Base-by-base conservation (phyloP, 768 basidiomycete species). In the Pleurotus tuber-regium region DNA sequence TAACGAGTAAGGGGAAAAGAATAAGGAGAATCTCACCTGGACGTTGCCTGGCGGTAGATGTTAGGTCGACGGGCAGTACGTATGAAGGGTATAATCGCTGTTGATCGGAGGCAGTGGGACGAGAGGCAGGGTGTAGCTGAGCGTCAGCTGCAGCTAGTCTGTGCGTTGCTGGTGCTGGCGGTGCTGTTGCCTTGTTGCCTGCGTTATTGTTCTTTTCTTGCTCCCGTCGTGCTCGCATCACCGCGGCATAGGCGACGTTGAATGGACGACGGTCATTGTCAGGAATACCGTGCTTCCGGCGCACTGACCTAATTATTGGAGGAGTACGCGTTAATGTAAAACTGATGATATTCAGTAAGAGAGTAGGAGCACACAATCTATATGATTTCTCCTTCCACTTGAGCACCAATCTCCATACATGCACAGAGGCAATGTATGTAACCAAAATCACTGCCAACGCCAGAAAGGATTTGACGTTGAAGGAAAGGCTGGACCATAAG, bases 161-260 rank as follows among this genome's bases (percentile, higher is more conserved):
- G 49, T 68, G 63, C 59, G 50, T 54, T 59, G 59, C 63, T 64
- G 68, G 70, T 62, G 28, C 30, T n/a, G n/a, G n/a, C n/a, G n/a
- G n/a, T n/a, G n/a, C n/a, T n/a, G n/a, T n/a, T n/a, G n/a, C n/a
- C n/a, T n/a, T n/a, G n/a, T n/a, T n/a, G n/a, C n/a, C n/a, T 10
- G 31, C 28, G n/a, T n/a, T n/a, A 14, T 24, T 59, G 62, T 30
- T 52, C 57, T 52, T 52, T 62, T 52, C 60, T 64, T 54, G 48
- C 65, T 86, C 80, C 60, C 80, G 74, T 55, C 79, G 77, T 40
- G 77, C 70, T 50, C 75, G 75, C 54, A 76, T 69, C 31, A 82
- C 85, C 52, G 86, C 87, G 57, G 88, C 80, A 67, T 88, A 89
- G n/a, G 90, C 91, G 56, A 92, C 87, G 65, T 87, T 87, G 75